phyloP scores from a whole-genome alignment of 2,329 filamentous ascomycete species.

The Apiospora malaysiana region DNA sequence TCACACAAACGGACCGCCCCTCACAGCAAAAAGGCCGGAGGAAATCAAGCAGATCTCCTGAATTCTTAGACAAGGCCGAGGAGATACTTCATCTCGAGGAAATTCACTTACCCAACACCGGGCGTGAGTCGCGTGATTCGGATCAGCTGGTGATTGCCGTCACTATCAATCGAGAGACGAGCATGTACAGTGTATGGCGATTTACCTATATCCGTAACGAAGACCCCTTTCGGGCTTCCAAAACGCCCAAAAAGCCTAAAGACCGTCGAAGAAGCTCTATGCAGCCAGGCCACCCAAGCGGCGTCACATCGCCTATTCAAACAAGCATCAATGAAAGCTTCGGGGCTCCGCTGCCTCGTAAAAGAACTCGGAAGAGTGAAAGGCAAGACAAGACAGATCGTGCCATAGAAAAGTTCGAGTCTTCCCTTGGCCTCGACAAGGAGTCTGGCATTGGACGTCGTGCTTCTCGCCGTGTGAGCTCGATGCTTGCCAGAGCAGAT shows the following conservation, averaged over 20 bases:
- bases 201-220: conserved; percentile 77
- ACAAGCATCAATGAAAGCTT: conserved; percentile 79
- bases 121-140: conserved; percentile 37
- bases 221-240: conserved; percentile 56
- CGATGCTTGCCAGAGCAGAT: conserved; percentile 85
- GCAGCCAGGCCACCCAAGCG: conserved; percentile 73
- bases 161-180: conserved; percentile 78
- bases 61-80: conserved; percentile 75
- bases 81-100: conserved; percentile 84
- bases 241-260: conserved; percentile 52
- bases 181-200: conserved; percentile 84
- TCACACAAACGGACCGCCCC: conserved; percentile 59
- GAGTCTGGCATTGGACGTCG: conserved; percentile 58
- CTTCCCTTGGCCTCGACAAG: conserved; percentile 74
- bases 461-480: conserved; percentile 83
- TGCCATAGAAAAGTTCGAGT: conserved; percentile 66
- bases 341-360: conserved; percentile 61
- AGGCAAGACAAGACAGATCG: conserved; percentile 51
- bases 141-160: conserved; percentile 73
- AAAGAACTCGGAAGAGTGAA: conserved; percentile 59
- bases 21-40: conserved; percentile 46
- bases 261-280: conserved; percentile 66
- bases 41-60: conserved; percentile 47
- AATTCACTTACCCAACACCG: conserved; percentile 59
- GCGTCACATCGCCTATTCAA: conserved; percentile 77